A percentile compares a stretch with the other conserved stretches of the same genome.
These are phyloP conservation scores for Penicillium egyptiacum DNA, from an alignment of 495 filamentous ascomycete species.

Conservation along the genomic window DNA sequence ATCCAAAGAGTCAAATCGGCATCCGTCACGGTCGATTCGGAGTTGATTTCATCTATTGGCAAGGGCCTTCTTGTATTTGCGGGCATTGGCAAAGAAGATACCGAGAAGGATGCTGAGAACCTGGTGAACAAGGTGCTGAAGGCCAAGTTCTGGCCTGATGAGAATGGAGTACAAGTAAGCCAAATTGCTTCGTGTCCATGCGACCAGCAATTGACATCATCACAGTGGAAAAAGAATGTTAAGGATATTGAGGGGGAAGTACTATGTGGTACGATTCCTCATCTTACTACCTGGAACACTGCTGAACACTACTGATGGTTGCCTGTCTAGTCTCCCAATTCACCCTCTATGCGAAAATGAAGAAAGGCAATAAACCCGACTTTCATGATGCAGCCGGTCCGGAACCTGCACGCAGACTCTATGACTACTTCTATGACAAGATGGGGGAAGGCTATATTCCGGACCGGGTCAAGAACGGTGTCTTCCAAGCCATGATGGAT, in stretches of 20 bases:
- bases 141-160: constrained; percentile 83
- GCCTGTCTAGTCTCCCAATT: constrained; percentile 85
- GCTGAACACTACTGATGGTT: not conserved
- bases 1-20: constrained; percentile 94
- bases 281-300: not conserved
- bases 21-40: constrained; percentile 94
- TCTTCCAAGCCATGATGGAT: constrained; percentile 99
- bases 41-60: constrained; percentile 85
- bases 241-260: constrained; percentile 86
- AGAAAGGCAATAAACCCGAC: constrained; percentile 92
- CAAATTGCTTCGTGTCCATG: not conserved
- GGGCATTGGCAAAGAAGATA: constrained; percentile 87
- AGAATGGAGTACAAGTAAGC: constrained; percentile 40
- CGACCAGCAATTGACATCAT: constrained; percentile 14
- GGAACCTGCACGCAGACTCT: constrained; percentile 74
- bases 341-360: constrained; percentile 86
- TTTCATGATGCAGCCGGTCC: constrained; percentile 86
- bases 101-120: constrained; percentile 78
- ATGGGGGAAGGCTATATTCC: constrained; percentile 69
- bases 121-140: constrained; percentile 86
- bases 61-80: constrained; percentile 89
- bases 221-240: constrained; percentile 84
- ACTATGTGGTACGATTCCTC: constrained; percentile 69
- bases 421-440: constrained; percentile 76
- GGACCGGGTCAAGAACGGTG: constrained; percentile 86